Base-by-base conservation (phyloP, 768 basidiomycete genomes). In the Auriscalpium microsporum region DNA sequence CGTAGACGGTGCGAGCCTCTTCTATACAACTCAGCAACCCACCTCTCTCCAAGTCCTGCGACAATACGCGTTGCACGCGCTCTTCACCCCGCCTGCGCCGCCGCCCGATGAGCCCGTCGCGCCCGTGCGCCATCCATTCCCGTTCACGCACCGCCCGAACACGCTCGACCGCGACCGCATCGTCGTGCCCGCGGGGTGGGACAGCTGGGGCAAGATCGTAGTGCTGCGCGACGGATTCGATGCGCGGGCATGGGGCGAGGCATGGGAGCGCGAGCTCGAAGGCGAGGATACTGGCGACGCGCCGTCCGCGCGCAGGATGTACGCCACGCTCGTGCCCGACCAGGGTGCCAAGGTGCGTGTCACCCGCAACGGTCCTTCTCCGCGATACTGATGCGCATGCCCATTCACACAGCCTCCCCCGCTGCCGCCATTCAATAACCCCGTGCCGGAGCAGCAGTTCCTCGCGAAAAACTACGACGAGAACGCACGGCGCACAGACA, bases 121-220 rank as follows among this genome's bases (percentile, higher is more conserved):
- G 17, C 83, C 86, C 6, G 72, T 75, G 28, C 82, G 86, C 40
- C 90, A 90, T 63, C 81, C 85, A 1, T 96, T 97, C 71, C 86
- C 91, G 0, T 98, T 96, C 70, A 72, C 77, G 3, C 81, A 90
- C 54, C 86, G 88, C 61, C 87, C 96, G 1, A 98, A 97, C 66
- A 87, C 90, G 0, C 75, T 98, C 47, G 96, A 98, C 67, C 83
- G 96, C 35, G 94, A 97, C 64, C 85, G 82, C 11, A 86, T 97
- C 51, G 81, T 96, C 45, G 84, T 98, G 7, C 96, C 95, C 1
- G 81, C 91, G 2, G 96, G 96, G 1, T 99, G 96, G 96, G 96
- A 98, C 66, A 91, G 89, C 61, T 96, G 92, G 90, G 94, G 94
- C 0, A 98, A 97, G 74, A 95, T 97, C 55, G 75, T 78, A 2